phyloP scores from a whole-genome alignment of 306 rosid species.

The Prunus salicina region DNA sequence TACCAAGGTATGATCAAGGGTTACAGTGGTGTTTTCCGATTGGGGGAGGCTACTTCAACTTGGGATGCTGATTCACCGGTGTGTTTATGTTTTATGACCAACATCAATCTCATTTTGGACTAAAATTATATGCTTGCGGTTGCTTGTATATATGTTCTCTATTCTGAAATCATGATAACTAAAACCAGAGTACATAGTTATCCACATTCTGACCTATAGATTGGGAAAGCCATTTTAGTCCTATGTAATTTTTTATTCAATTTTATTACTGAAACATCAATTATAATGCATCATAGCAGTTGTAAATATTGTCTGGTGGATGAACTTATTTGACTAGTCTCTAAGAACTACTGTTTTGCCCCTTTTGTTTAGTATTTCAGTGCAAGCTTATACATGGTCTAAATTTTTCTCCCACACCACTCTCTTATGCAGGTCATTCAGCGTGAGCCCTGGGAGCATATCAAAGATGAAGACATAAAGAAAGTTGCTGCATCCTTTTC shows the following conservation, averaged over 20 bases:
- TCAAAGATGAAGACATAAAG: conserved; percentile 84
- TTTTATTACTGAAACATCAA: no score
- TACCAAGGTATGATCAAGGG: conserved; percentile 95
- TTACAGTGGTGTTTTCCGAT: conserved; percentile 89
- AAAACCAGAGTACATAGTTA: neutral
- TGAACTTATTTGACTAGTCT: neutral
- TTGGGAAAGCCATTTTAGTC: neutral
- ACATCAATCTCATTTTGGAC: neutral
- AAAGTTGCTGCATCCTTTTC: conserved; percentile 65
- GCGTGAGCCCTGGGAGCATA: conserved; percentile 99
- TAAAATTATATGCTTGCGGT: neutral
- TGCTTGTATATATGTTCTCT: neutral
- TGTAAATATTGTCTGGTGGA: neutral
- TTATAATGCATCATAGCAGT: neutral
- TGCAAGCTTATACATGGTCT: neutral
- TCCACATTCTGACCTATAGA: neutral
- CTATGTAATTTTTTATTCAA: neutral
- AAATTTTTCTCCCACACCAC: conserved; percentile 24
- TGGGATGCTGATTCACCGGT: conserved; percentile 99
- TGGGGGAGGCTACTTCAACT: conserved; percentile 99
- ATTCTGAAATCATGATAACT: neutral
- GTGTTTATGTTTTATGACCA: conserved; percentile 32
- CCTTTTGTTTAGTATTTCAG: neutral
- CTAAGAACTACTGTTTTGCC: neutral
- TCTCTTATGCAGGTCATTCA: conserved; percentile 73